Conservation (phyloP, 148 eudicot genomes). For the Chenopodium berlandieri region DNA sequence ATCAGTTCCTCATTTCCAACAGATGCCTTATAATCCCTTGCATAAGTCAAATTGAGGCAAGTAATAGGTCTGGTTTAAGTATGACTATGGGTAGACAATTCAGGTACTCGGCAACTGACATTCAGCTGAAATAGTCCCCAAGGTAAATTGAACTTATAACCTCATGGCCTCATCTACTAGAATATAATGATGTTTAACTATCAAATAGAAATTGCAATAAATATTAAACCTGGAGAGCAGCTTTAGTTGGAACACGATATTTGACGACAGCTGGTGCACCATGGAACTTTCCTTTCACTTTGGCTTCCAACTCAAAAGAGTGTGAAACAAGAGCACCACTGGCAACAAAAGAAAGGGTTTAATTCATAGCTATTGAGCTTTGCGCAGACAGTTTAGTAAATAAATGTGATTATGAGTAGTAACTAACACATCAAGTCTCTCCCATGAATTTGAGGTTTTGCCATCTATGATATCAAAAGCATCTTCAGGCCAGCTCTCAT, state of each 20-base stretch:
- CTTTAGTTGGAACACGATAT: constrained; percentile 82
- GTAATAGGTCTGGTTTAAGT: too few species aligned
- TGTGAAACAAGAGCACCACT: constrained; percentile 76
- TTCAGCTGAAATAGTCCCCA: neutral
- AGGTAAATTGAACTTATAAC: neutral
- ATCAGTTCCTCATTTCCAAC: neutral
- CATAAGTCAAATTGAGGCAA: neutral
- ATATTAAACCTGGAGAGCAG: constrained; percentile 74
- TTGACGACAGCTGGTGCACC: constrained; percentile 78
- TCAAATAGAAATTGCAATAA: neutral
- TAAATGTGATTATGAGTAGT: neutral
- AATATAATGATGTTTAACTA: too few species aligned
- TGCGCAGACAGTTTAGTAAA: neutral
- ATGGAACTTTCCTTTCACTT: constrained; percentile 55
- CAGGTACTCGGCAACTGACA: neutral
- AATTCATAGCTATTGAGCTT: constrained; percentile 9
- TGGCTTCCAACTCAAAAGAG: constrained; percentile 76
- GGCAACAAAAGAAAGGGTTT: constrained; percentile 19
- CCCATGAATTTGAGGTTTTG: constrained; percentile 82
- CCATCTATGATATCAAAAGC: constrained; percentile 56
- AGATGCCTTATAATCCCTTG: neutral
- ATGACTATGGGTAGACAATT: neutral
- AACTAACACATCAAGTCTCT: constrained; percentile 88
- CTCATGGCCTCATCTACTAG: neutral
- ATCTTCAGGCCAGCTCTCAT: constrained; percentile 74